phyloP scores from a whole-genome alignment of 1,139 yeast genomes.

The Meyerozyma smithsonii region DNA sequence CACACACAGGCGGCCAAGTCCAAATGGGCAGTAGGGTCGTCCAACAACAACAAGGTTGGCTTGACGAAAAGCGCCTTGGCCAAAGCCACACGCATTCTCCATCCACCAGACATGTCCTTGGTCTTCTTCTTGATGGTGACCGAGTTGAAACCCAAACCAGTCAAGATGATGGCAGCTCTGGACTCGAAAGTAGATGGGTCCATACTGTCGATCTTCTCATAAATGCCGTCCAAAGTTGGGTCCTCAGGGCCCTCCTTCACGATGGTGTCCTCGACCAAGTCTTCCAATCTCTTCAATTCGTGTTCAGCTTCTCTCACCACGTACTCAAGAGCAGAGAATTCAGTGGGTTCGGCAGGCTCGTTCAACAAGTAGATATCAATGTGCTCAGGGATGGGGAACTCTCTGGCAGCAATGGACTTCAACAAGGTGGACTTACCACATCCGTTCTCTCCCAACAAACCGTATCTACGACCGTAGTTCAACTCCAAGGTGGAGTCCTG shows the following conservation, averaged over 20 bases:
- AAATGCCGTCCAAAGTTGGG: slow-evolving; percentile 76
- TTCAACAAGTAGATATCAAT: slow-evolving; percentile 90
- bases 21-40: slow-evolving; percentile 99
- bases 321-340: slow-evolving; percentile 87
- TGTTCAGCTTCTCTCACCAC: slow-evolving; percentile 95
- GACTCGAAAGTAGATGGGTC: slow-evolving; percentile 95
- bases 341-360: slow-evolving; percentile 96
- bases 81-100: slow-evolving; percentile 90
- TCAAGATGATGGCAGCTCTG: slow-evolving; percentile 91
- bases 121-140: slow-evolving; percentile 79
- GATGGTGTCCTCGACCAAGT: slow-evolving; percentile 82
- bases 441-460: slow-evolving; percentile 96
- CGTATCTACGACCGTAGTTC: slow-evolving; percentile 96
- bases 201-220: slow-evolving; percentile 93
- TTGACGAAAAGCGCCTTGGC: slow-evolving; percentile 85
- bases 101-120: slow-evolving; percentile 98
- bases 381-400: slow-evolving; percentile 88
- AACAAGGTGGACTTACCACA: slow-evolving; percentile 97
- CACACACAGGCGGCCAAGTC: slow-evolving; percentile 99
- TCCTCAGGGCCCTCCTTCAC: slow-evolving; percentile 94
- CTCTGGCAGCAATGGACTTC: slow-evolving; percentile 92
- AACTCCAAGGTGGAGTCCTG: slow-evolving; percentile 90
- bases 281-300: slow-evolving; percentile 88
- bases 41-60: slow-evolving; percentile 80
- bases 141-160: slow-evolving; percentile 95